These are phyloP conservation scores for Senna siamea DNA, from an alignment of 306 rosid species.

Conservation along the genomic window DNA sequence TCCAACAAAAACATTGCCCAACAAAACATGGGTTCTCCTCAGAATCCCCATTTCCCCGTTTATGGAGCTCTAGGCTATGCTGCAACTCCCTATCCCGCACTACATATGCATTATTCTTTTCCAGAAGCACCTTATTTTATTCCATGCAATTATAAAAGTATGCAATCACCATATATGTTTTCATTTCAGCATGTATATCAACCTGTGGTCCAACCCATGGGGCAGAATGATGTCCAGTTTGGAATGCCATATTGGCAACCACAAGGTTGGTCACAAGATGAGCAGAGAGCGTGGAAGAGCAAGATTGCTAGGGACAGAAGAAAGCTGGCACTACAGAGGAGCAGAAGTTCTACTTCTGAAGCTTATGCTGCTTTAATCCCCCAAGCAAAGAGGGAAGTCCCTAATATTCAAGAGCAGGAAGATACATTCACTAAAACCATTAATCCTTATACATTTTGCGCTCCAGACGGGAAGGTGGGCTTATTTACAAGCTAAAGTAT, in stretches of 20 bases:
- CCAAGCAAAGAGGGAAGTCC: background rate
- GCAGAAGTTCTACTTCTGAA: constrained; percentile 19
- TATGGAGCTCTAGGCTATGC: background rate
- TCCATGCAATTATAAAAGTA: constrained; percentile 1
- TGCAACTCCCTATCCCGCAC: background rate
- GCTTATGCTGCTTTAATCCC: background rate
- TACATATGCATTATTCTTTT: background rate
- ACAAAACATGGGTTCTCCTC: constrained; percentile 12
- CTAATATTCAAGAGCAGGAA: constrained; percentile 8
- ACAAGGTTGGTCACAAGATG: background rate
- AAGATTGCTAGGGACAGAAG: constrained; percentile 51
- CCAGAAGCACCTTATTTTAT: background rate
- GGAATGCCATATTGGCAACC: background rate
- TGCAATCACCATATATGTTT: background rate
- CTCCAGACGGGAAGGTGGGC: constrained; percentile 61
- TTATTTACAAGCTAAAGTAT: background rate
- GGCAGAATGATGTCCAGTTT: background rate
- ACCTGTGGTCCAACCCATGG: background rate
- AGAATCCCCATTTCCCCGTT: background rate
- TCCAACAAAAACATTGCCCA: background rate
- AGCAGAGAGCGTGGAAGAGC: constrained; percentile 30
- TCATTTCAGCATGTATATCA: constrained; percentile 2
- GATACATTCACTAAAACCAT: background rate
- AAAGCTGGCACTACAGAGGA: constrained; percentile 53
- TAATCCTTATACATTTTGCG: constrained; percentile 28